Conservation (phyloP, 108 stramenopile species). For the Mediolabrus comicus region DNA sequence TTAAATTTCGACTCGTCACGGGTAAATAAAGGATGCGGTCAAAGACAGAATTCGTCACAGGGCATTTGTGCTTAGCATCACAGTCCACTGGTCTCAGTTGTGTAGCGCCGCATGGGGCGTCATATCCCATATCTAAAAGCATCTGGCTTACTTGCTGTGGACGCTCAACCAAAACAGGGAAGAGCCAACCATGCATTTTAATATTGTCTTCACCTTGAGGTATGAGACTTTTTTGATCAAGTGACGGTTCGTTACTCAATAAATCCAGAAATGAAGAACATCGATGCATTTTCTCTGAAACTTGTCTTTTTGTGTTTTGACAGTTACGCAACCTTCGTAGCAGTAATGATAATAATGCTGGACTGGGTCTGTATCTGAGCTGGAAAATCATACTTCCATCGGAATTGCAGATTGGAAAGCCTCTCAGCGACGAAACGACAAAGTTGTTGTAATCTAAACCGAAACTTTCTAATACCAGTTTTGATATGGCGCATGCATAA, state of each 20-base stretch:
- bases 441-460: conserved; percentile 58
- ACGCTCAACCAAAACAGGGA: conserved; percentile 45
- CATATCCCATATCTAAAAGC: conserved; percentile 52
- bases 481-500: conserved; percentile 43
- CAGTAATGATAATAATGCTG: conserved; percentile 59
- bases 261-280: conserved; percentile 17
- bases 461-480: conserved; percentile 14
- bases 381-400: conserved; percentile 14
- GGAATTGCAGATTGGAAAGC: conserved; percentile 40
- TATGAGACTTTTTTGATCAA: conserved; percentile 13
- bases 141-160: conserved; percentile 37
- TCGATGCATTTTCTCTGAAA: conserved; percentile 18
- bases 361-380: conserved; percentile 59
- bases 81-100: conserved; percentile 57
- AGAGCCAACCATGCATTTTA: conserved; percentile 55
- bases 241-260: background rate
- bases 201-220: conserved; percentile 9
- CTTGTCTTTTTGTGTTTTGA: conserved; percentile 7
- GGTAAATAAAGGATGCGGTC: conserved; percentile 69
- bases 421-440: conserved; percentile 56
- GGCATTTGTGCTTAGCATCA: background rate
- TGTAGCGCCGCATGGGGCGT: conserved; percentile 67
- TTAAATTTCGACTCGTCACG: conserved; percentile 45
- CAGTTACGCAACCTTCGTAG: conserved; percentile 54
- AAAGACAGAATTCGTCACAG: conserved; percentile 37